Evolutionary conservation across 306 rosid species (phyloP).

Genomic region (Chamaecrista fasciculata): DNA sequence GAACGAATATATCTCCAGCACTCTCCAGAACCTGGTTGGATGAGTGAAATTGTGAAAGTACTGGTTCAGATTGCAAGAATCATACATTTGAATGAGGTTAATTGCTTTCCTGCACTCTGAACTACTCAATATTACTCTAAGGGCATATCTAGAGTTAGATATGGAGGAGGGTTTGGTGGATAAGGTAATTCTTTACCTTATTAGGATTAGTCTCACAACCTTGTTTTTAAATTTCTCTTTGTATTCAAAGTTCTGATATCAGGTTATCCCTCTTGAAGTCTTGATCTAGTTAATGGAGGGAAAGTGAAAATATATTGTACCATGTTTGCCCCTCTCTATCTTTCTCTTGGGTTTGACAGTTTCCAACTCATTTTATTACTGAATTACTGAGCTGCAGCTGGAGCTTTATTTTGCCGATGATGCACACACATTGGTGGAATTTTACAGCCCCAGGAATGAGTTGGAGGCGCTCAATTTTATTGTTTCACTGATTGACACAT

Average conservation of each 20-base stretch:
- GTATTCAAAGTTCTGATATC: neutral
- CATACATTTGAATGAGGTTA: constrained; percentile 79
- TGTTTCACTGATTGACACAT: constrained; percentile 49
- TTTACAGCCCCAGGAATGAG: constrained; percentile 81
- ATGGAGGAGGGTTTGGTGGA: neutral
- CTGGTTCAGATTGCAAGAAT: constrained; percentile 66
- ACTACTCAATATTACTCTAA: constrained; percentile 9
- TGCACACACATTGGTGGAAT: constrained; percentile 36
- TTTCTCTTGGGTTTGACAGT: constrained; percentile 13
- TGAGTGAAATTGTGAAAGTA: constrained; percentile 40
- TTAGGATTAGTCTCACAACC: neutral
- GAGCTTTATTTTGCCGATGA: constrained; percentile 84
- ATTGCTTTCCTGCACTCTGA: constrained; percentile 29
- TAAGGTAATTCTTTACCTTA: neutral
- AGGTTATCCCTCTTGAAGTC: constrained; percentile 12
- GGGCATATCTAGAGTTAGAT: constrained; percentile 17
- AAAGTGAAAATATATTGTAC: constrained; percentile 21
- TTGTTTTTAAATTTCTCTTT: neutral
- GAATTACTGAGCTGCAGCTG: constrained; percentile 50
- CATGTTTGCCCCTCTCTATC: neutral
- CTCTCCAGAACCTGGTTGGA: constrained; percentile 37
- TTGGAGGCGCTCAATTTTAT: constrained; percentile 64
- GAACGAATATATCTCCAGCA: constrained; percentile 45
- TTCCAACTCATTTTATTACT: constrained; percentile 26
- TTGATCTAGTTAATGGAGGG: constrained; percentile 15